phyloP scores from a whole-genome alignment of 1,139 yeast genomes.

The Ogataea hybrid region DNA sequence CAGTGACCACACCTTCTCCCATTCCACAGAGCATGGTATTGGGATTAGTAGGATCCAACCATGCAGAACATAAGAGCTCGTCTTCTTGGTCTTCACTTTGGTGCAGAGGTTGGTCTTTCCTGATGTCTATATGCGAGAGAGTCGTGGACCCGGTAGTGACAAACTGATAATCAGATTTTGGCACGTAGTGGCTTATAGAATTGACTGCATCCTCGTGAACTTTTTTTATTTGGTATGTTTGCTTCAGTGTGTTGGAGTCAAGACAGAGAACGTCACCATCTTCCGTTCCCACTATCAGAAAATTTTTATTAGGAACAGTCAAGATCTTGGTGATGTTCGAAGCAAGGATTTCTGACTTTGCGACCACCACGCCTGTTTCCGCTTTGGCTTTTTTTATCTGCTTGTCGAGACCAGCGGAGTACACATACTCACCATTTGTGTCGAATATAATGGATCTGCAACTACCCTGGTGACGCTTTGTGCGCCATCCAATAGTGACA shows the following conservation, averaged over 20 bases:
- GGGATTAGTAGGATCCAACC: slow-evolving; percentile 60
- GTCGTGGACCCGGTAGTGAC: slow-evolving; percentile 84
- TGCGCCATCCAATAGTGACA: slow-evolving; percentile 60
- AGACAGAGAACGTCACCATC: slow-evolving; percentile 62
- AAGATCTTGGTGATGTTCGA: slow-evolving; percentile 58
- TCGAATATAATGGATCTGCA: slow-evolving; percentile 75
- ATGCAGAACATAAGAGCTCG: slow-evolving; percentile 75
- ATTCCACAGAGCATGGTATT: slow-evolving; percentile 66
- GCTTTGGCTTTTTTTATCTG: slow-evolving; percentile 73
- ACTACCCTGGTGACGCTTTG: slow-evolving; percentile 88
- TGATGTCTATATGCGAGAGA: slow-evolving; percentile 71
- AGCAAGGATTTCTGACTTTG: slow-evolving; percentile 40
- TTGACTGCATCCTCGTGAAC: slow-evolving; percentile 72
- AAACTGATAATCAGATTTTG: slow-evolving; percentile 75
- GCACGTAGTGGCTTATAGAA: slow-evolving; percentile 64
- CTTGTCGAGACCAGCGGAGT: slow-evolving; percentile 77
- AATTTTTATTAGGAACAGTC: slow-evolving; percentile 62
- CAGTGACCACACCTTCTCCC: slow-evolving; percentile 89
- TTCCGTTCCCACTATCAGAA: slow-evolving; percentile 77
- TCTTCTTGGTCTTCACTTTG: slow-evolving; percentile 91
- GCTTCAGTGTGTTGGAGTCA: slow-evolving; percentile 51
- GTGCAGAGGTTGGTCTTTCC: slow-evolving; percentile 56
- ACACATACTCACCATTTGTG: slow-evolving; percentile 54
- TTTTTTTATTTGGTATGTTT: slow-evolving; percentile 42
- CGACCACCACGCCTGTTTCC: slow-evolving; percentile 71